Conservation (phyloP, 371 early-diverging fungal genomes). For the Mortierella sp. region DNA sequence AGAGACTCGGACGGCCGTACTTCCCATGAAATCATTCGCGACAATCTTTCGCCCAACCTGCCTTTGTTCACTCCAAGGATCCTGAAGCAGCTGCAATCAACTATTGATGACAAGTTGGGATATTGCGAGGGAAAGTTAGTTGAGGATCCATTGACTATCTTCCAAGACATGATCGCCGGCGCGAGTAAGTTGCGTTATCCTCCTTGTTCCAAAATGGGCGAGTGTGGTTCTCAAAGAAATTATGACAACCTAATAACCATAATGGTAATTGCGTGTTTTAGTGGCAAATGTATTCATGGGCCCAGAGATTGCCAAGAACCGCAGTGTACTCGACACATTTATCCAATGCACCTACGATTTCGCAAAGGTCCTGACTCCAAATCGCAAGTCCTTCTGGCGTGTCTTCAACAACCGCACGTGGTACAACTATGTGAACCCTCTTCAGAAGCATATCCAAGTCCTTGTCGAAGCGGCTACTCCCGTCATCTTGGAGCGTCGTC, state of each 20-base stretch:
- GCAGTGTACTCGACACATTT: conserved; percentile 24
- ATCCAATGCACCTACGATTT: conserved; percentile 36
- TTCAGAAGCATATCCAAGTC: conserved; percentile 26
- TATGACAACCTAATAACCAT: not conserved
- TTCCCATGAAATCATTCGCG: conserved; percentile 27
- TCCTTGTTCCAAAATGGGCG: not conserved
- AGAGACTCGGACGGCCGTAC: conserved; percentile 13
- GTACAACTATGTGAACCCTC: conserved; percentile 19
- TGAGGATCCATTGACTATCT: conserved; percentile 21
- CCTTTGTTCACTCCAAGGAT: conserved; percentile 38
- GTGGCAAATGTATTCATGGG: conserved; percentile 48
- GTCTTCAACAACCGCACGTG: conserved; percentile 12
- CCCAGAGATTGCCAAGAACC: conserved; percentile 23
- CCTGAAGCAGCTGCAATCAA: conserved; percentile 13
- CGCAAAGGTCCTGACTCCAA: not conserved
- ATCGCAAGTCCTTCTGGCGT: conserved; percentile 20
- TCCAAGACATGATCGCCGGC: conserved; percentile 44
- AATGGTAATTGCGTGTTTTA: not conserved
- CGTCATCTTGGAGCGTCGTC: conserved; percentile 35
- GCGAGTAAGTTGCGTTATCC: conserved; percentile 30
- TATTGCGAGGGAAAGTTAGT: conserved; percentile 17
- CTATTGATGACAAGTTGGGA: conserved; percentile 17
- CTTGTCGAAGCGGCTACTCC: conserved; percentile 28
- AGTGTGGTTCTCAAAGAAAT: not conserved
- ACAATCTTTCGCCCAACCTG: conserved; percentile 30